These are phyloP conservation scores for Pseudonitzschia delicatissima DNA, from an alignment of 108 stramenopile genomes.

Conservation along the genomic window DNA sequence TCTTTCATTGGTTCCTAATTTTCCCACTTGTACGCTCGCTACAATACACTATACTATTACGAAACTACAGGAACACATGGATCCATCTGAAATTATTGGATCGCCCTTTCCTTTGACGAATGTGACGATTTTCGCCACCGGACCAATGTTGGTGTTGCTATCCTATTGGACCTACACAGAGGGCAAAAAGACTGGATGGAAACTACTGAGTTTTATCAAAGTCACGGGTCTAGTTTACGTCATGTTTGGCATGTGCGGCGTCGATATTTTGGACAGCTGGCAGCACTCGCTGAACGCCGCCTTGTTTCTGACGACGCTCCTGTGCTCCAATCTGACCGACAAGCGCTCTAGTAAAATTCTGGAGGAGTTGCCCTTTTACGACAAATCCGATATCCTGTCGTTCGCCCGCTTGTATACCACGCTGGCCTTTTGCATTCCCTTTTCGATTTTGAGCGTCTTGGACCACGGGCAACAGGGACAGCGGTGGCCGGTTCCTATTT, in stretches of 20 bases:
- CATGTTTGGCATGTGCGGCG: conserved; percentile 26
- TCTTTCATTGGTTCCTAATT: background rate
- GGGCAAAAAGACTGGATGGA: conserved; percentile 10
- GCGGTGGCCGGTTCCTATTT: conserved; percentile 65
- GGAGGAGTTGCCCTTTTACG: conserved; percentile 29
- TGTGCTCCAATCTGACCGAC: conserved; percentile 20
- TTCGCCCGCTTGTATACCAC: conserved; percentile 25
- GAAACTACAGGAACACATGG: conserved; percentile 22
- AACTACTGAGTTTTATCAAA: conserved; percentile 15
- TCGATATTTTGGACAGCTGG: conserved; percentile 17
- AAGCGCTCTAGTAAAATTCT: conserved; percentile 8
- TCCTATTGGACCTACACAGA: background rate
- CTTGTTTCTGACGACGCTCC: conserved; percentile 21
- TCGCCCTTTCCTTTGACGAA: conserved; percentile 16
- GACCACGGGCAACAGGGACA: conserved; percentile 69
- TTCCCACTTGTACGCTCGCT: background rate
- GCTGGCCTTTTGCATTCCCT: conserved; percentile 29
- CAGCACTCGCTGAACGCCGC: conserved; percentile 21
- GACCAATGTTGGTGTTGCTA: conserved; percentile 22
- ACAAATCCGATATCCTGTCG: conserved; percentile 19
- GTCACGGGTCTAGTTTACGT: conserved; percentile 19
- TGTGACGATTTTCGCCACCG: conserved; percentile 7
- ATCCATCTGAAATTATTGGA: conserved; percentile 29
- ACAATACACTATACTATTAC: background rate
- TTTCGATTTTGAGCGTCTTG: conserved; percentile 46